Base-by-base conservation (phyloP, 1,284 basidiomycete species). In the Cryptococcus floricola region DNA sequence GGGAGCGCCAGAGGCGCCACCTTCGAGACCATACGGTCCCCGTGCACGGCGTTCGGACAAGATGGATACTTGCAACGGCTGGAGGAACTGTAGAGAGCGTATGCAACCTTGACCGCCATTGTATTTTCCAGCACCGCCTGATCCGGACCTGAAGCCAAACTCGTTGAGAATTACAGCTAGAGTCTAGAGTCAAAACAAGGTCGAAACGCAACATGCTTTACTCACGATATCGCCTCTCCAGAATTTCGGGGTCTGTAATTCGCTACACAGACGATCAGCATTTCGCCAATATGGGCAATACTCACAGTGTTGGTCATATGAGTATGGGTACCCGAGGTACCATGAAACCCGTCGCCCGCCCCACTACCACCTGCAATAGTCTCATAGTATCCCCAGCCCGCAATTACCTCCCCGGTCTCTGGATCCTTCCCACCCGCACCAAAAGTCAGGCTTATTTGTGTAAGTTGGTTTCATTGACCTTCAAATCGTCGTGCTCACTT, bases 211-310 rank as follows among this genome's bases (percentile, higher is more conserved):
- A 5, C 10, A 34, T 16, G 25, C 27, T 13, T 14, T 5, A 48
- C 55, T 54, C 41, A 60, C 56, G 65, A 60, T 68, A 65, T 49
- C 92, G 84, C 46, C 91, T 83, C 77, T 96, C 92, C 50, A 96
- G 82, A 68, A 95, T 89, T 72, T 97, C 93, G 18, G 92, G 87
- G 65, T 96, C 94, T 18, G 91, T 89, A 61, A 91, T 92, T 14
- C 89, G 85, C 16, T 59, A 27, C 8, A n/a, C 6, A 4, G 5
- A 31, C 25, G 38, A 25, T 39, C 31, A 52, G 27, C n/a, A 37
- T 16, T n/a, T 49, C 31, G 31, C 10, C 37, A 49, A 19, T 18
- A 18, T 10, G 4, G 9, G 23, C 16, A 8, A 10, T 18, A 53
- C 57, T 53, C 50, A 59, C 57, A 25, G 59, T 60, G 77, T 96